phyloP scores from a whole-genome alignment of 176 grass and related monocot species.

The Microstegium vimineum region DNA sequence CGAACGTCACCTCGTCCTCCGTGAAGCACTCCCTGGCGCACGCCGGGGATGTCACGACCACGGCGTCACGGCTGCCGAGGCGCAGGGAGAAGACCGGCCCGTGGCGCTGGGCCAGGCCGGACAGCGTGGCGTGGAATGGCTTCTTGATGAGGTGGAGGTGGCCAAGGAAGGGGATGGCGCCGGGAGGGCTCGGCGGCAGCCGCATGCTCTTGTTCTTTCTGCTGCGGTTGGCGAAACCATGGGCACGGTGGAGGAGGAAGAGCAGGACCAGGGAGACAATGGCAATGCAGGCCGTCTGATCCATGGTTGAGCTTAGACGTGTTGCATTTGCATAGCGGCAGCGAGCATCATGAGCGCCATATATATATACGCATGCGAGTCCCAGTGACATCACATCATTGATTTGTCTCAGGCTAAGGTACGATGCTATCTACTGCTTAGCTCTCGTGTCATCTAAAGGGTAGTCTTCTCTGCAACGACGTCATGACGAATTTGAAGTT shows the following conservation, averaged over 20 bases:
- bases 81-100: slow-evolving; percentile 41
- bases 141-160: slow-evolving; percentile 53
- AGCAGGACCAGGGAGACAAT: slow-evolving; percentile 15
- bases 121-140: slow-evolving; percentile 36
- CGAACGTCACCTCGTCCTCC: slow-evolving; percentile 49
- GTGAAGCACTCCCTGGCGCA: slow-evolving; percentile 45
- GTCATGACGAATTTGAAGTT: too few relatives aligned
- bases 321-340: not conserved
- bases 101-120: slow-evolving; percentile 15
- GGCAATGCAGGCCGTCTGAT: not conserved
- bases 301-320: not conserved
- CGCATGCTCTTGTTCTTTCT: not conserved
- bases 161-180: slow-evolving; percentile 25
- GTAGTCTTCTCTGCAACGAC: too few relatives aligned
- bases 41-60: slow-evolving; percentile 37
- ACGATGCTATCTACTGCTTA: too few relatives aligned
- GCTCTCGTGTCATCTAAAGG: too few relatives aligned
- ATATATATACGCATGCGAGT: not conserved
- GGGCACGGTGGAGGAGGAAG: not conserved
- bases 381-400: too few relatives aligned
- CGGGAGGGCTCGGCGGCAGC: slow-evolving; percentile 32
- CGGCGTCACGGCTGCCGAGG: slow-evolving; percentile 33
- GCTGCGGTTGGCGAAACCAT: not conserved
- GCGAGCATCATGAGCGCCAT: not conserved
- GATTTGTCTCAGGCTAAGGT: too few relatives aligned